Conservation (phyloP, 192 early-diverging fungal genomes). For the Dissophora ornata region DNA sequence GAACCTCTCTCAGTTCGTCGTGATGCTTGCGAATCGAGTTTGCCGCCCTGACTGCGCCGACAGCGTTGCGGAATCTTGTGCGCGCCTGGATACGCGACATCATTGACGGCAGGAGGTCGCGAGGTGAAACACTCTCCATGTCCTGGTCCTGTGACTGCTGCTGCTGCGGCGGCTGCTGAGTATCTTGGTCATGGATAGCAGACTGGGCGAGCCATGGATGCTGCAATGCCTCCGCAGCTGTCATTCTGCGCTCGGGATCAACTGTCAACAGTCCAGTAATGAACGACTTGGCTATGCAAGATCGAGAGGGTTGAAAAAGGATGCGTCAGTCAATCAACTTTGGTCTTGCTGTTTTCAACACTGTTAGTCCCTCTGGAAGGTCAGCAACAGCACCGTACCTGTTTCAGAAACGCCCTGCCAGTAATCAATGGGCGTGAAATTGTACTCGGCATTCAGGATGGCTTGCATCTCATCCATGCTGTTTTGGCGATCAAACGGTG, state of each 20-base stretch:
- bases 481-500: constrained; percentile 75
- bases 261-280: constrained; percentile 73
- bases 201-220: constrained; percentile 78
- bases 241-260: constrained; percentile 77
- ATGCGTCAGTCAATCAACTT: neutral
- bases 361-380: neutral
- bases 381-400: constrained; percentile 39
- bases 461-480: constrained; percentile 64
- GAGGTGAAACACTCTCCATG: constrained; percentile 36
- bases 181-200: constrained; percentile 4
- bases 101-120: constrained; percentile 70
- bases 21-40: constrained; percentile 49
- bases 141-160: constrained; percentile 16
- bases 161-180: constrained; percentile 23
- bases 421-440: constrained; percentile 69
- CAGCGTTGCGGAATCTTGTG: constrained; percentile 72
- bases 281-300: constrained; percentile 74
- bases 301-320: neutral
- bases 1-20: constrained; percentile 40
- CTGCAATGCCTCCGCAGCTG: constrained; percentile 75
- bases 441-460: constrained; percentile 70
- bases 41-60: constrained; percentile 61
- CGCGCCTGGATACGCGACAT: constrained; percentile 75
- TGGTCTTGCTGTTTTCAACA: too few species aligned
- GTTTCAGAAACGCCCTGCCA: constrained; percentile 70